phyloP scores from a whole-genome alignment of 1,139 yeast species.

The Diutina neorugosa region DNA sequence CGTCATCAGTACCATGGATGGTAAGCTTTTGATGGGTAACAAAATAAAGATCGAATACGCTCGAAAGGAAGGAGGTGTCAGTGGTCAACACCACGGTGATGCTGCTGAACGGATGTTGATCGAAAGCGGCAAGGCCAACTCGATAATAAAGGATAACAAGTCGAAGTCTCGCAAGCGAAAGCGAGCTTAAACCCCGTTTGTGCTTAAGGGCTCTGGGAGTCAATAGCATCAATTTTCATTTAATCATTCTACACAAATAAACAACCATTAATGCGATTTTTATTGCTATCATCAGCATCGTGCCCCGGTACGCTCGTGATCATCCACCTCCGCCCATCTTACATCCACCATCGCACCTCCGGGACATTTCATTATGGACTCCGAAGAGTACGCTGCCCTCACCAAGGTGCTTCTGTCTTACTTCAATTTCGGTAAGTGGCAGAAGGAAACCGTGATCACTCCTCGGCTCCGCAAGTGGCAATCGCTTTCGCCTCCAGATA shows the following conservation, averaged over 20 bases:
- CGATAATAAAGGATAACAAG: background rate
- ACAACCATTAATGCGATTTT: too few relatives aligned
- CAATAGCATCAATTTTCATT: background rate
- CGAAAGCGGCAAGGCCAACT: conserved; percentile 41
- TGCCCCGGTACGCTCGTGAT: too few relatives aligned
- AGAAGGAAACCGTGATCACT: conserved; percentile 21
- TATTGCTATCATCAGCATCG: too few relatives aligned
- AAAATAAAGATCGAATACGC: conserved; percentile 59
- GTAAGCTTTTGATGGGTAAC: conserved; percentile 57
- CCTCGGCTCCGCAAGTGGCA: conserved; percentile 21
- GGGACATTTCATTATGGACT: too few relatives aligned
- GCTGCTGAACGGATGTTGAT: conserved; percentile 65
- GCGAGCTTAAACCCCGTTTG: background rate
- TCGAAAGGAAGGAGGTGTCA: conserved; percentile 43
- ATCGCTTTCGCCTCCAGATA: conserved; percentile 27
- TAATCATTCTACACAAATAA: background rate
- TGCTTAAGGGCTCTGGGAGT: background rate
- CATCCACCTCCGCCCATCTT: too few relatives aligned
- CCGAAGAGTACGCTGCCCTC: conserved; percentile 26
- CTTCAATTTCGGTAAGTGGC: conserved; percentile 23
- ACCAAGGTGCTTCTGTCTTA: conserved; percentile 28
- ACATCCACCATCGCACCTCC: too few relatives aligned
- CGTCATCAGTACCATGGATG: conserved; percentile 62
- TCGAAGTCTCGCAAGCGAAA: background rate
- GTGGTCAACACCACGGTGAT: conserved; percentile 55